Percentiles rank a stretch among this genome's conserved stretches.
phyloP scores from a whole-genome alignment of 2,329 filamentous ascomycete genomes.

The Pyrenophora teres region DNA sequence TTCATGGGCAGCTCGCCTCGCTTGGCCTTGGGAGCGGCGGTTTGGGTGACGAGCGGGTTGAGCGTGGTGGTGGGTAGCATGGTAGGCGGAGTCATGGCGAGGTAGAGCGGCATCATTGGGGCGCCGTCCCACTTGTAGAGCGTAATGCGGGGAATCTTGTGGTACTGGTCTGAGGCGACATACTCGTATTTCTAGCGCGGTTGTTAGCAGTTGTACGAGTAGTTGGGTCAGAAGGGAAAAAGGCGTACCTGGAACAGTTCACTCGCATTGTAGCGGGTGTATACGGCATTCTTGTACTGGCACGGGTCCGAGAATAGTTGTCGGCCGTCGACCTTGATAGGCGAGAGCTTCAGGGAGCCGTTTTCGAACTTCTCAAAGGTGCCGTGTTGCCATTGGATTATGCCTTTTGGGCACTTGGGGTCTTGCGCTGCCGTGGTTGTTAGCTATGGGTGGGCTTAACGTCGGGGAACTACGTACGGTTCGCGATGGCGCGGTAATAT shows the following conservation, averaged over 20 bases:
- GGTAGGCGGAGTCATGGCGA: conserved; percentile 64
- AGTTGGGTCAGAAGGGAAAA: background rate
- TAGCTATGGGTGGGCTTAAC: conserved; percentile 15
- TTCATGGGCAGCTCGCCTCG: conserved; percentile 47
- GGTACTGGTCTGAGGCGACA: conserved; percentile 62
- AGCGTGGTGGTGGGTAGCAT: conserved; percentile 73
- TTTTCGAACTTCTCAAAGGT: conserved; percentile 61
- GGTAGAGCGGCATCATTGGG: conserved; percentile 70
- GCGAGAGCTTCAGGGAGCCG: conserved; percentile 63
- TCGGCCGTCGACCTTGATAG: conserved; percentile 69
- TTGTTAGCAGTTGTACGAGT: background rate
- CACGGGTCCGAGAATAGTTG: conserved; percentile 71
- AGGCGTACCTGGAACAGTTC: conserved; percentile 63
- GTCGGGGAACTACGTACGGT: conserved; percentile 58
- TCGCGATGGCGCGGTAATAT: conserved; percentile 70
- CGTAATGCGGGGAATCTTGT: conserved; percentile 66
- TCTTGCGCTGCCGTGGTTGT: conserved; percentile 55
- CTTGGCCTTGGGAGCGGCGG: conserved; percentile 44
- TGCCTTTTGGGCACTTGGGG: conserved; percentile 65
- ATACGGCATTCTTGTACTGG: conserved; percentile 58
- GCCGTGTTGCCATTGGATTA: conserved; percentile 77
- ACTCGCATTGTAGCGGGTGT: conserved; percentile 69
- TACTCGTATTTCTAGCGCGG: conserved; percentile 47
- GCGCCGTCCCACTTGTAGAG: conserved; percentile 67
- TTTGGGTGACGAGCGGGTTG: conserved; percentile 56